Evolutionary conservation across 805 yeast genomes (phyloP), one percentile per base, ranked within the genome.

Genomic region (Kluyveromyces nonfermentans): DNA sequence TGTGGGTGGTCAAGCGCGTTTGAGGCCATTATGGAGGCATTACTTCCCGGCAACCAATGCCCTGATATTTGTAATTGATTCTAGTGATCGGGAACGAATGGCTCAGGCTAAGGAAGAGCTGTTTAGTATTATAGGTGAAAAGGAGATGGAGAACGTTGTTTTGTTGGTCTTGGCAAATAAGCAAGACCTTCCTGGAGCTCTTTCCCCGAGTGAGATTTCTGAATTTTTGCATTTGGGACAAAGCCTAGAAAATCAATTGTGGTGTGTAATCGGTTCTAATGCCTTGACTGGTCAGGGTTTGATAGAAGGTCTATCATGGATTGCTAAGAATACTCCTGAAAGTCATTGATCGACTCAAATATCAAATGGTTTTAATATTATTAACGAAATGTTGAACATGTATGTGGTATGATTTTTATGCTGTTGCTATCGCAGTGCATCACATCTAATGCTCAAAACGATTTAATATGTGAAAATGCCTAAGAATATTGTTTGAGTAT

Each of bases 41-140:
- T 89, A 89, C 67, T 87, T 84, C 65, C 85, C 95, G 10, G 95
- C 95, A 33, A 86, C 96, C 4, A 84, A 87, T 59, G 96, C 95
- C 8, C 73, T 89, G 46, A 86, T 89, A 44, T 89, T 85, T 63
- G 97, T 89, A 44, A 82, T 89, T 47, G 97, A 89, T 65, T 75
- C 87, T 5, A 77, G 84, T 7, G 95, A 88, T 64, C 60, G 67
- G 37, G 75, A 71, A 28, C 73, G 96, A 56, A 67, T 89, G 53
- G 80, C 77, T 41, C 93, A 84, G 62, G 83, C 93, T 19, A 83
- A 81, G 52, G 75, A 71, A 50, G 96, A 87, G 61, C 70, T 89
- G 54, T 76, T 73, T 63, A 75, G 87, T 54, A 86, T 88, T 34
- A 75, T 88, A 48, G 74, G 77, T 53, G 96, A 88, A 64, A 79